Evolutionary conservation across 2,329 filamentous ascomycete genomes (phyloP), one percentile per base, ranked within the genome.

Genomic region (Penicillium sp.): DNA sequence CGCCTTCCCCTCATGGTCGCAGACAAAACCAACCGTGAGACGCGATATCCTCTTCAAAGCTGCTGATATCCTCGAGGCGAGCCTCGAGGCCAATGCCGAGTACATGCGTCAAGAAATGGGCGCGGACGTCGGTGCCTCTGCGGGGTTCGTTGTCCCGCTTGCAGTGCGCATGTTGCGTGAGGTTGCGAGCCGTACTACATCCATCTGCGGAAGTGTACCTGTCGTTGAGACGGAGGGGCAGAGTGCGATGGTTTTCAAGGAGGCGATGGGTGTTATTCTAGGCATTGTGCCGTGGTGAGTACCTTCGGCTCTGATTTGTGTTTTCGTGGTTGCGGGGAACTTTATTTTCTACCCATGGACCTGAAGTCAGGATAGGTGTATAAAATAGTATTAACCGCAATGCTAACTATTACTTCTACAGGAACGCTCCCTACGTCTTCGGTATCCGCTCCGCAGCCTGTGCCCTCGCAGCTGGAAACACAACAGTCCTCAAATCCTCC

Each of bases 181-280:
- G 60, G 72, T 82, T 0, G 81, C 82, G 2, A 80, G 81, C 4
- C 71, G 80, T 40, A 74, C 81, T 23, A 74, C 75, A 21, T 72
- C 71, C 2, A 75, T 84, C 27, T 75, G 73, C 59, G 82, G 82
- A 0, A 73, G 71, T 42, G 79, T 84, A 6, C 82, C 81, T 1
- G 72, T 75, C 1, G 78, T 78, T 12, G 74, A 75, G 52, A 69
- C 82, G 15, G 78, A 83, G 52, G 81, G 80, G 0, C 80, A 80
- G n/a, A 81, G 75, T 54, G 89, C 86, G 0, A 78, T 93, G 61
- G 76, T 94, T 1, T 75, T 86, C 56, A 87, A 86, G 67, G 89
- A 93, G 73, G 89, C 91, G 0, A 90, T 84, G 68, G 91, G 91
- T 1, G 90, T 93, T 5, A 82, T 92, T 23, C 77, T 94, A 31